Conservation (phyloP, 257 asterid genomes). For the Scutellaria galericulata region DNA sequence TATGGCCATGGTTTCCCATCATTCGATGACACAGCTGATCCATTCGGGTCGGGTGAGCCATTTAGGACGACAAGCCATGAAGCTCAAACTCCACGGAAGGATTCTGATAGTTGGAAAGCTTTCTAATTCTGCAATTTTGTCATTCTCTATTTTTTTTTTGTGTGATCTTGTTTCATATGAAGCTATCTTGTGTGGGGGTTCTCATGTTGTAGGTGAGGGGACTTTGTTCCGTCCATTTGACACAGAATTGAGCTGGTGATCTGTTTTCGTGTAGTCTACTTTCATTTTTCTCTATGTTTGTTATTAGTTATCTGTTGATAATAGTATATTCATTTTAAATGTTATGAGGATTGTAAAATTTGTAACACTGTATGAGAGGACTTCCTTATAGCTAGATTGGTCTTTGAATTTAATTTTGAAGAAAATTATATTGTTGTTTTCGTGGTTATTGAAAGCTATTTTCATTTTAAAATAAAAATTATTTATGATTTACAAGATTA, state of each 20-base stretch:
- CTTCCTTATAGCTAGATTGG: slow-evolving; percentile 19
- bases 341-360: slow-evolving; percentile 42
- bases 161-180: slow-evolving; percentile 32
- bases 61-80: slow-evolving; percentile 64
- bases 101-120: slow-evolving; percentile 85
- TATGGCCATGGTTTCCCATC: slow-evolving; percentile 68
- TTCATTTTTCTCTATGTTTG: slow-evolving; percentile 1
- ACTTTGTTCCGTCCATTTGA: slow-evolving; percentile 32
- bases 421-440: neutral
- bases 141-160: neutral
- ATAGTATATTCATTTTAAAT: slow-evolving; percentile 40
- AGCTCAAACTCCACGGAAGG: slow-evolving; percentile 69
- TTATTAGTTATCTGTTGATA: slow-evolving; percentile 34
- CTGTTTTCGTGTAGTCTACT: slow-evolving; percentile 30
- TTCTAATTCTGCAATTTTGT: slow-evolving; percentile 48
- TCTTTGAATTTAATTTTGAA: slow-evolving; percentile 24
- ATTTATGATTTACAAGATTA: neutral
- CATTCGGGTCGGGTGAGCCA: slow-evolving; percentile 68
- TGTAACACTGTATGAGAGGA: slow-evolving; percentile 33
- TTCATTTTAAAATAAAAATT: no score
- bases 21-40: slow-evolving; percentile 74
- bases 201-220: slow-evolving; percentile 26
- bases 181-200: slow-evolving; percentile 35
- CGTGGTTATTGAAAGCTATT: neutral
- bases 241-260: slow-evolving; percentile 22